Evolutionary conservation across 2,329 filamentous ascomycete genomes (phyloP).

Genomic region (Diaporthe eres): DNA sequence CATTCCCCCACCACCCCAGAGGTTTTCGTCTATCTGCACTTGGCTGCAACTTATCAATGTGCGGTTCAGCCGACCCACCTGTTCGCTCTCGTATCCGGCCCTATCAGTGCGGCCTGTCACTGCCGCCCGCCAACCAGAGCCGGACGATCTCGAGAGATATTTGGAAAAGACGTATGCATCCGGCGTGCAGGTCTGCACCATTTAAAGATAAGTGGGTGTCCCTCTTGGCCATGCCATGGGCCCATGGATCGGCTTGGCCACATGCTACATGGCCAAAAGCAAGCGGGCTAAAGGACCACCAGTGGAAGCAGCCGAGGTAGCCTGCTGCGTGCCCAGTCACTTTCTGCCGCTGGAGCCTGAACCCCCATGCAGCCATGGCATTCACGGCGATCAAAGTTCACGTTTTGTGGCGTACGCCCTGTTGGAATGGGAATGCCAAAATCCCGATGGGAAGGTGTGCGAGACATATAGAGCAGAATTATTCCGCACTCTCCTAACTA

Average conservation of each 20-base stretch:
- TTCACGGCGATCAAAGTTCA: too few species aligned
- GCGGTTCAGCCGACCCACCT: not conserved
- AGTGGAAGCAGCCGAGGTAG: not conserved
- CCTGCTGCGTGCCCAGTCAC: not conserved
- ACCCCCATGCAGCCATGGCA: not conserved
- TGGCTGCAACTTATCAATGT: not conserved
- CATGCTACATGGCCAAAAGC: not conserved
- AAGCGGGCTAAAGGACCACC: not conserved
- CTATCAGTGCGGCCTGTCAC: not conserved
- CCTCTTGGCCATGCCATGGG: not conserved
- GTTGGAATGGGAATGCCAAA: not conserved
- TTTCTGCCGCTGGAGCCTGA: not conserved
- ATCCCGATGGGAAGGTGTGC: not conserved
- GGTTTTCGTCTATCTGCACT: not conserved
- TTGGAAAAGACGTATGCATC: not conserved
- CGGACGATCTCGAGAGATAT: not conserved
- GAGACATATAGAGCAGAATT: constrained; percentile 5
- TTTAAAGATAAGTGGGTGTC: not conserved
- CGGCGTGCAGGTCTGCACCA: not conserved
- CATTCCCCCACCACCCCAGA: not conserved
- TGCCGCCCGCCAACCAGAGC: not conserved
- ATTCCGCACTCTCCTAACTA: not conserved
- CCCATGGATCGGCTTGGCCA: not conserved
- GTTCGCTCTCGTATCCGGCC: constrained; percentile 12
- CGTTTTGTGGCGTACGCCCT: not conserved